Evolutionary conservation across 768 basidiomycete genomes (phyloP), one percentile per base, ranked within the genome.

Genomic region (Phlebiopsis flavidoalba): DNA sequence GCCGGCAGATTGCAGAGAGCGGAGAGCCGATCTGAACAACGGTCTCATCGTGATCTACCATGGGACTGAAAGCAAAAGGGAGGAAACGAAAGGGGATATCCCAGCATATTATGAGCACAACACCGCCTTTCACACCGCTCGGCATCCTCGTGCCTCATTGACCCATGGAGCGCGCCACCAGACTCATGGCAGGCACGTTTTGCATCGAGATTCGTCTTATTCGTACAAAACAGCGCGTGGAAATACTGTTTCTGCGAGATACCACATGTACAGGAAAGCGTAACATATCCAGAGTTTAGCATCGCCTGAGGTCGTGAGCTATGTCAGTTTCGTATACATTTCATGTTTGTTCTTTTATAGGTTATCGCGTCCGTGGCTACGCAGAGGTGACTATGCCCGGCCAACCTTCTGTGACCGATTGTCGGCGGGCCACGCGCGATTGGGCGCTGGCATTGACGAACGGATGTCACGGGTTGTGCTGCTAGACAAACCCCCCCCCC

Each of bases 401-500:
- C 31, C n/a, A n/a, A 88, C 72, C 64, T 86, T n/a, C 85, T 15
- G 82, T 84, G 53, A 91, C 74, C n/a, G n/a, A n/a, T n/a, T n/a
- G 80, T 78, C 14, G 88, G 76, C 43, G 76, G 78, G 40, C 88
- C 87, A 63, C 83, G 81, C 59, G 78, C 61, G 50, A n/a, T 84
- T 83, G 33, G 86, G 89, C n/a, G n/a, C 64, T 88, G 87, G 62
- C n/a, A 91, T 84, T n/a, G 50, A 91, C 74, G 63, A 88, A 73
- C 8, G 88, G 83, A 65, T 84, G 81, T 8, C 87, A 87, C 55
- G 83, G 82, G 60, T n/a, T n/a, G n/a, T 69, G 72, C 63, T 81
- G 82, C 64, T n/a, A n/a, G 77, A 78, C 56, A 84, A n/a, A n/a
- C n/a, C n/a, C n/a, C n/a, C n/a, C n/a, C n/a, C n/a, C n/a, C n/a